phyloP scores from a whole-genome alignment of 177 flowering plant genomes.

The Vitis hybrid region DNA sequence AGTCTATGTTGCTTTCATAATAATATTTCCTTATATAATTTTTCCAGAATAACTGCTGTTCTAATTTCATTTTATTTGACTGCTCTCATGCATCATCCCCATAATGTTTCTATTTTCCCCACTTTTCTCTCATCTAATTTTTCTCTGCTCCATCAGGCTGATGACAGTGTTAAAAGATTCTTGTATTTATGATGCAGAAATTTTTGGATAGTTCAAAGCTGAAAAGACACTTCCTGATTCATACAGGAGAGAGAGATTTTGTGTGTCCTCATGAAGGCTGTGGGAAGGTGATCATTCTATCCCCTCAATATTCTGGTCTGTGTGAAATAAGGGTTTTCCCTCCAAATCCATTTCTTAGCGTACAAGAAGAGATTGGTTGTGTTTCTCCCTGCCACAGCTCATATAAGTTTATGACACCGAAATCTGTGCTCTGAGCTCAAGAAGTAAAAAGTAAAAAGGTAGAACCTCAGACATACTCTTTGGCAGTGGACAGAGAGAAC shows the following conservation, averaged over 20 bases:
- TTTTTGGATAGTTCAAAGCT: slow-evolving; percentile 96
- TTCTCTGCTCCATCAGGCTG: background rate
- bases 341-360: background rate
- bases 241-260: slow-evolving; percentile 92
- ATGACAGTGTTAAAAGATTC: background rate
- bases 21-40: background rate
- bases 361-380: background rate
- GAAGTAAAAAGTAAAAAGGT: too few relatives aligned
- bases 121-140: background rate
- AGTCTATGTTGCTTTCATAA: background rate
- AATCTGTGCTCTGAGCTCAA: too few relatives aligned
- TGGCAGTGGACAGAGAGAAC: too few relatives aligned
- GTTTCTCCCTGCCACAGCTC: background rate
- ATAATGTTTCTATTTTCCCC: background rate
- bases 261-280: slow-evolving; percentile 95
- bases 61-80: background rate
- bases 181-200: slow-evolving; percentile 60
- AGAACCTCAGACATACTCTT: too few relatives aligned
- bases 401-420: too few relatives aligned
- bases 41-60: background rate
- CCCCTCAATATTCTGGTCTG: background rate
- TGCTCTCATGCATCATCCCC: background rate
- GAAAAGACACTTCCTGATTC: slow-evolving; percentile 91
- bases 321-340: background rate
- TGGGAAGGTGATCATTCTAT: slow-evolving; percentile 73